Base-by-base conservation (phyloP, 2,329 filamentous ascomycete genomes). In the Colletotrichum destructivum region DNA sequence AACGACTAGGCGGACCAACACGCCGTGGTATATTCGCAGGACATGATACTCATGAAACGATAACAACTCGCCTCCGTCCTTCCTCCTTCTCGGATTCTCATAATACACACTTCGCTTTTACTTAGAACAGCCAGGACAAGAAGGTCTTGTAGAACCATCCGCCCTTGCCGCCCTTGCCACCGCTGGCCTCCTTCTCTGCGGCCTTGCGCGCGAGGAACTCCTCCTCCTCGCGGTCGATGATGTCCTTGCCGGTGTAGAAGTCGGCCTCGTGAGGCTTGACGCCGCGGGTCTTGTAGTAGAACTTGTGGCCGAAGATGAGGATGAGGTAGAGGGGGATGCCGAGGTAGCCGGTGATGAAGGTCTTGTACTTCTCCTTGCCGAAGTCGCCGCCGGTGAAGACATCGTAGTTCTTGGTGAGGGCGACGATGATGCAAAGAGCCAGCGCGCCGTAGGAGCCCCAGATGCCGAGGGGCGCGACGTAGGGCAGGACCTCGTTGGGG, bases 331-430 rank as follows among this genome's bases (percentile, higher is more conserved):
- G 81, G 1, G 93, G 93, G 75, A 95, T 94, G 62, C 93, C 93
- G 9, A 93, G 84, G 80, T 95, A 95, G 35, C 91, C 92, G 0
- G 92, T 94, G 80, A 95, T 89, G 82, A 95, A 95, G 77, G 88
- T 91, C 84, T 92, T 91, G 85, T 93, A 93, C 73, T 73, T 73
- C 67, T 74, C 73, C 62, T 84, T 84, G 64, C 86, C 86, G 59
- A 74, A 77, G 76, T 82, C 86, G 85, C 75, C 83, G 77, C 76
- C 79, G 73, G 89, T 85, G 81, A 96, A 96, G 71, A 92, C 91
- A 67, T 89, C 86, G 82, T 90, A 96, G 86, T 94, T 95, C 88
- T 96, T 97, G 78, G 94, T 96, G 62, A 97, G 79, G 2, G 92
- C 89, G 73, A 96, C 93, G 44, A 96, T 79, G 77, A 88, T 86